These are phyloP conservation scores for Scytalidium lignicola DNA, from an alignment of 2,329 filamentous ascomycete genomes.

Conservation along the genomic window DNA sequence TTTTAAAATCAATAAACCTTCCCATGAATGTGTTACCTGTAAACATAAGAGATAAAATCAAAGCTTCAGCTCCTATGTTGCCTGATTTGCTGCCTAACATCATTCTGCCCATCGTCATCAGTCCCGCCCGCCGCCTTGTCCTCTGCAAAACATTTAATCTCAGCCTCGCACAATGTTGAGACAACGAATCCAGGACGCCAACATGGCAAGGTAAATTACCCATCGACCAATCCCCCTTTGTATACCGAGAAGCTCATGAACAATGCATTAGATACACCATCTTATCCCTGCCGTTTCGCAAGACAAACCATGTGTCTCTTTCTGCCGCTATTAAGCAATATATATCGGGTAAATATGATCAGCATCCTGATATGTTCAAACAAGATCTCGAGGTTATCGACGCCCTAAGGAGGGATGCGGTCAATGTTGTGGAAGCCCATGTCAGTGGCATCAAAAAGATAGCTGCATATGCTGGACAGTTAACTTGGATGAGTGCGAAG, in stretches of 20 bases:
- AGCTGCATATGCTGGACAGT: conserved; percentile 85
- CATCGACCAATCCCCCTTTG: too few relatives aligned
- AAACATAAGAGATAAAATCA: too few relatives aligned
- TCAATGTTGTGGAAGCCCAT: conserved; percentile 85
- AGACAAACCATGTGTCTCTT: conserved; percentile 72
- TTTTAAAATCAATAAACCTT: too few relatives aligned
- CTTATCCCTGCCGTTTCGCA: conserved; percentile 65
- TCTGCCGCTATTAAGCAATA: conserved; percentile 85
- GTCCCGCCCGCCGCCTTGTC: neutral
- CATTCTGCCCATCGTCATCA: neutral
- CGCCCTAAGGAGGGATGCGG: conserved; percentile 73
- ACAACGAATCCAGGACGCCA: neutral
- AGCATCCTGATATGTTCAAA: conserved; percentile 95
- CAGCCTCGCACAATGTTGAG: neutral
- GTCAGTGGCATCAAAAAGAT: conserved; percentile 80
- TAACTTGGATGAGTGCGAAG: conserved; percentile 90
- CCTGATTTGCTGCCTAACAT: neutral
- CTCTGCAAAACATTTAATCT: neutral
- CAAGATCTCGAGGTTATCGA: conserved; percentile 86
- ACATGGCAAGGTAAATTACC: neutral
- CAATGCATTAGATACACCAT: conserved; percentile 10
- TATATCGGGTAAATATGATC: conserved; percentile 97
- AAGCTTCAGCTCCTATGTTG: neutral
- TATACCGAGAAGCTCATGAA: conserved; percentile 3
- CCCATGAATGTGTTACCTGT: too few relatives aligned